Base-by-base conservation (phyloP, 2,329 filamentous ascomycete genomes). In the Juglanconis sp. region DNA sequence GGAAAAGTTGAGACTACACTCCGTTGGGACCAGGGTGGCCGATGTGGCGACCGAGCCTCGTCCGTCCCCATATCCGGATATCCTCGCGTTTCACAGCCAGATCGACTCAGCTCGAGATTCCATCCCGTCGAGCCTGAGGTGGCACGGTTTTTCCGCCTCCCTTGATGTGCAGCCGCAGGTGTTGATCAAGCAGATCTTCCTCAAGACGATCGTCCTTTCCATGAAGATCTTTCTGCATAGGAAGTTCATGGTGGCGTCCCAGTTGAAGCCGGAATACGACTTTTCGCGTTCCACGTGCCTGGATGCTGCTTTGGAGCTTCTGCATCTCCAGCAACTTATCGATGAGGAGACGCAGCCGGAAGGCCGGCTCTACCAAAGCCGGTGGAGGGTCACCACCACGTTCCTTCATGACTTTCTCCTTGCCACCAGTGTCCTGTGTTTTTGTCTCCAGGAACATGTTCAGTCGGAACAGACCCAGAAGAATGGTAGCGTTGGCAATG, bases 151-250 rank as follows among this genome's bases (percentile, higher is more conserved):
- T 13, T 32, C 56, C 2, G 46, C 60, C 35, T 79, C 76, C 5
- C 73, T 84, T 24, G 76, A 76, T 2, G 81, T 84, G 55, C 69
- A 77, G 1, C 73, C 80, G 1, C 74, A 79, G 17, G 64, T 81
- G 8, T 76, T 85, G 38, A 79, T 84, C 72, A 74, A 76, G 31
- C 75, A 80, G 5, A 77, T 82, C 62, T 81, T 79, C 40, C 67
- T 85, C 31, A 76, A 82, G 17, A 68, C 84, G 5, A 70, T 82
- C 4, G 81, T 79, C 65, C 76, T 79, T 51, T 83, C 83, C 65
- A 72, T 78, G 8, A 77, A 77, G 53, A 77, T 80, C 36, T 77
- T 84, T 1, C 68, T 86, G 17, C 82, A 86, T 66, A 75, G 82
- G n/a, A 77, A 77, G 34, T 83, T 79, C 64, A 75, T 85, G 64